A percentile compares a stretch with the other conserved stretches of the same genome.
These are phyloP conservation scores for Friedmanniomyces simplex DNA, from an alignment of 495 filamentous ascomycete genomes.

Conservation along the genomic window DNA sequence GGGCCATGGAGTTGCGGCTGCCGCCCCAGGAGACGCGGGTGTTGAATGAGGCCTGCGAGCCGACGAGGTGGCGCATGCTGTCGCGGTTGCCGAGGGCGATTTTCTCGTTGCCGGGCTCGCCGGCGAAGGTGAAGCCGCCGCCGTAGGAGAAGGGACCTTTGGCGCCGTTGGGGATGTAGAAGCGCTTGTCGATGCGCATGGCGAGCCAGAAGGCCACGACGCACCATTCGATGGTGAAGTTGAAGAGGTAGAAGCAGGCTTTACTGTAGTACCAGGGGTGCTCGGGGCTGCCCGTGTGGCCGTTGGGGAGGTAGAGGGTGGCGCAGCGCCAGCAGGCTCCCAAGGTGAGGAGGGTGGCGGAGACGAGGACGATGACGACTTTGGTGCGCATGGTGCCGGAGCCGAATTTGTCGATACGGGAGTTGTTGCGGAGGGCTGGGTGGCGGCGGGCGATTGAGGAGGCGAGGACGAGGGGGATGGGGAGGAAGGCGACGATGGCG, in stretches of 20 bases:
- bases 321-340: conserved; percentile 59
- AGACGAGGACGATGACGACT: no score
- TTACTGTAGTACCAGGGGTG: conserved; percentile 62
- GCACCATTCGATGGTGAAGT: conserved; percentile 30
- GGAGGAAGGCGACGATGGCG: conserved; percentile 62
- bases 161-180: conserved; percentile 30
- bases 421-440: no score
- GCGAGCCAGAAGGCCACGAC: conserved; percentile 26
- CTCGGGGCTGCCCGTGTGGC: conserved; percentile 34
- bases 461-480: conserved; percentile 50
- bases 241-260: conserved; percentile 44
- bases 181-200: conserved; percentile 29
- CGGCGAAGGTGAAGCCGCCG: conserved; percentile 19
- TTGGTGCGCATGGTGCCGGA: conserved; percentile 50
- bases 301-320: conserved; percentile 42
- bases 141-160: conserved; percentile 24
- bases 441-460: conserved; percentile 43
- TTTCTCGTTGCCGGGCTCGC: conserved; percentile 21
- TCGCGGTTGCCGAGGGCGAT: not conserved
- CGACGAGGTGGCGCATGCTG: conserved; percentile 7
- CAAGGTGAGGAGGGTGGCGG: conserved; percentile 48
- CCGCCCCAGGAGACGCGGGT: conserved; percentile 7
- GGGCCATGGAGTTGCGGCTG: conserved; percentile 7
- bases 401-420: conserved; percentile 57
- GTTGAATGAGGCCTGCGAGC: not conserved